Percentiles rank a stretch among this genome's conserved stretches.
These are phyloP conservation scores for Sonneratia alba DNA, from an alignment of 345 rosid genomes.

Conservation along the genomic window DNA sequence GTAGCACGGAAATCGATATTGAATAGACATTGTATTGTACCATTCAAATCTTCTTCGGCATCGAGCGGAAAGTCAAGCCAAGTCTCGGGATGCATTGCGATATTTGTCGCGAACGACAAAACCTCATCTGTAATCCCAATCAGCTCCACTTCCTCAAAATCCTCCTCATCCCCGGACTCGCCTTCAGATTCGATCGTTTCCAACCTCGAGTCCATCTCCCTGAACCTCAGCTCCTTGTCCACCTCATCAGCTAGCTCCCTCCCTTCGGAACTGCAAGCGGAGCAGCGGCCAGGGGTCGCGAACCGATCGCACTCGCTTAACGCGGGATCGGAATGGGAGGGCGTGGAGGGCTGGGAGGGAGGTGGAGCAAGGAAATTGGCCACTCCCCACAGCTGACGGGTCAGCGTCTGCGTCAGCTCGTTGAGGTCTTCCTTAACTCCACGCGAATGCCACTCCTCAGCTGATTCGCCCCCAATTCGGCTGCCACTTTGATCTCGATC, in stretches of 20 bases:
- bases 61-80: slow-evolving; percentile 95
- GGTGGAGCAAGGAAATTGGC: slow-evolving; percentile 84
- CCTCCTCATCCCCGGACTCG: slow-evolving; percentile 22
- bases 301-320: slow-evolving; percentile 15
- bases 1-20: not conserved
- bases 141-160: slow-evolving; percentile 23
- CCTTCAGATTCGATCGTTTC: slow-evolving; percentile 7
- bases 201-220: slow-evolving; percentile 3
- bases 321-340: slow-evolving; percentile 6
- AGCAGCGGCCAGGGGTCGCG: slow-evolving; percentile 29
- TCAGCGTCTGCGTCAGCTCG: slow-evolving; percentile 59
- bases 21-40: slow-evolving; percentile 18
- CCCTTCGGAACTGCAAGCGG: slow-evolving; percentile 34
- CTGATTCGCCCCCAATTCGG: slow-evolving; percentile 14
- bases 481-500: slow-evolving; percentile 7
- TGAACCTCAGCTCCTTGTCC: slow-evolving; percentile 9
- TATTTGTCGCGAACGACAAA: slow-evolving; percentile 70
- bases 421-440: slow-evolving; percentile 85
- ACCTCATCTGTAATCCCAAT: slow-evolving; percentile 81
- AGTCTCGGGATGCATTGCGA: slow-evolving; percentile 88
- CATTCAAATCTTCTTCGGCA: slow-evolving; percentile 69
- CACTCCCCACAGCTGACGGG: slow-evolving; percentile 92
- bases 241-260: slow-evolving; percentile 12
- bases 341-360: slow-evolving; percentile 22
- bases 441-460: slow-evolving; percentile 36